A percentile compares a stretch with the other conserved stretches of the same genome.
These are phyloP conservation scores for Macrolepiota dolichaula DNA, from an alignment of 768 basidiomycete species.

Conservation along the genomic window DNA sequence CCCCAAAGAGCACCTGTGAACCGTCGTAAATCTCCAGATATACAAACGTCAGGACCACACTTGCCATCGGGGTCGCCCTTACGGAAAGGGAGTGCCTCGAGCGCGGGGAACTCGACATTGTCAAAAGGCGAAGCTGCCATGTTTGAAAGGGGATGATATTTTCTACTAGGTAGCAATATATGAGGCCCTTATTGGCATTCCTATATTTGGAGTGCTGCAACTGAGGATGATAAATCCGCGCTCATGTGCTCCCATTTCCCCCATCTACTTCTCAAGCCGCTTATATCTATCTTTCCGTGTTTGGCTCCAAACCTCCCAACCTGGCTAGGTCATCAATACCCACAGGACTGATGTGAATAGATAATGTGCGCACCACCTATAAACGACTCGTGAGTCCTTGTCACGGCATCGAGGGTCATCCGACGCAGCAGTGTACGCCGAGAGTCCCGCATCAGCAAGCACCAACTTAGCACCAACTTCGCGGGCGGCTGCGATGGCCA, in stretches of 20 bases:
- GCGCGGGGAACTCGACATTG: constrained; percentile 17
- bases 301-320: constrained; percentile 31
- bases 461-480: constrained; percentile 35
- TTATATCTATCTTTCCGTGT: constrained; percentile 4
- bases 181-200: background rate
- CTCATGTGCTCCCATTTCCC: background rate
- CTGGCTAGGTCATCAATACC: constrained; percentile 13
- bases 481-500: constrained; percentile 35
- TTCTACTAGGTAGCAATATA: background rate
- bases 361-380: constrained; percentile 30
- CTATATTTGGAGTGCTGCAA: background rate
- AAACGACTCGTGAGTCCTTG: constrained; percentile 37
- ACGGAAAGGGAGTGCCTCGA: constrained; percentile 19
- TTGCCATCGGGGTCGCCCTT: constrained; percentile 19
- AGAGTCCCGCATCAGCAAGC: constrained; percentile 33
- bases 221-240: background rate
- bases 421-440: constrained; percentile 35
- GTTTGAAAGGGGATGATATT: constrained; percentile 4
- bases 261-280: background rate
- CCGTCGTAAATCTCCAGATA: background rate
- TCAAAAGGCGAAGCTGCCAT: constrained; percentile 20
- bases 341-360: background rate
- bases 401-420: constrained; percentile 35
- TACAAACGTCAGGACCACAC: background rate
- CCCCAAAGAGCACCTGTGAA: constrained; percentile 22